Evolutionary conservation across 768 basidiomycete species (phyloP).

Genomic region (Fistulinella prunicolor): DNA sequence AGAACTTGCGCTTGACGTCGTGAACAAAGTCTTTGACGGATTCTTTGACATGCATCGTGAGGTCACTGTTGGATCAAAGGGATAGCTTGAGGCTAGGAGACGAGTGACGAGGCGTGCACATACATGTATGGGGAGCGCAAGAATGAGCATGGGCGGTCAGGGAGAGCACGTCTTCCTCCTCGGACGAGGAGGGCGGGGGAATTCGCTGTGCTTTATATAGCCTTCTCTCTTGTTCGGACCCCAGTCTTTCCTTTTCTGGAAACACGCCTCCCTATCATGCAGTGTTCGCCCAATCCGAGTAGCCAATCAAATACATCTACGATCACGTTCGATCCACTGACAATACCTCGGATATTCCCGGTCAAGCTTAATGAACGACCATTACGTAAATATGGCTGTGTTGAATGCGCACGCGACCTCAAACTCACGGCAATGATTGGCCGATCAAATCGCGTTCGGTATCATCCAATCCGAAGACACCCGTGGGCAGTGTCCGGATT

Average conservation of each 20-base stretch:
- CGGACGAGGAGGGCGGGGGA: slow-evolving; percentile 1
- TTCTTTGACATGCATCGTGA: slow-evolving; percentile 31
- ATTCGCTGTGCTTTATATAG: slow-evolving; percentile 16
- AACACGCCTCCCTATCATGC: neutral
- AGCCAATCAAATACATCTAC: neutral
- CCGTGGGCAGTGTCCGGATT: too few relatives aligned
- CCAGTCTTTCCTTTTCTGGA: slow-evolving; percentile 3
- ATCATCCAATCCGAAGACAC: too few relatives aligned
- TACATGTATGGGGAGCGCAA: slow-evolving; percentile 1
- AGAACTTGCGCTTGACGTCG: slow-evolving; percentile 32
- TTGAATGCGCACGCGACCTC: too few relatives aligned
- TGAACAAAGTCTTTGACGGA: slow-evolving; percentile 30
- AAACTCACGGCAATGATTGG: too few relatives aligned
- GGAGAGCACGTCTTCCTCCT: too few relatives aligned
- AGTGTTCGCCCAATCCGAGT: slow-evolving; percentile 4
- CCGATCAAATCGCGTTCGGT: too few relatives aligned
- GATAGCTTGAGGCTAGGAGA: neutral
- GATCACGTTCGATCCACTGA: too few relatives aligned
- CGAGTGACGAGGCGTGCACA: neutral
- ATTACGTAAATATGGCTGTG: too few relatives aligned
- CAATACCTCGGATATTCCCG: too few relatives aligned
- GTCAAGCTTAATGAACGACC: too few relatives aligned
- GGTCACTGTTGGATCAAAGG: neutral
- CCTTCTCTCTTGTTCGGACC: slow-evolving; percentile 8
- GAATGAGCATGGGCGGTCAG: neutral